Evolutionary conservation across 768 basidiomycete genomes (phyloP).

Genomic region (Russula olivacea): DNA sequence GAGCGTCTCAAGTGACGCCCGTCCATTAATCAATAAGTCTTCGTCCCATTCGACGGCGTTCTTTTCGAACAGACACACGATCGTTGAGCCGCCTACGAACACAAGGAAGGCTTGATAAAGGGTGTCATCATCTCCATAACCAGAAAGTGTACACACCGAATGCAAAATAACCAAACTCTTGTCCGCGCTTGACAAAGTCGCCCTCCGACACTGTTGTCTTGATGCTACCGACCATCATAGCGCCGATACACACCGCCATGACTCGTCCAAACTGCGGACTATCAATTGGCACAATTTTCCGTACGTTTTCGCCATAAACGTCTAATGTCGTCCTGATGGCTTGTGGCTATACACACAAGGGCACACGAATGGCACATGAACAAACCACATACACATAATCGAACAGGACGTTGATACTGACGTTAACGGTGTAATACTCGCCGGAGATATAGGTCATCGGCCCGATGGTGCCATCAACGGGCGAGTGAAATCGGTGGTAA

Average conservation of each 20-base stretch:
- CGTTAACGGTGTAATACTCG: conserved; percentile 96
- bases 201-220: conserved; percentile 83
- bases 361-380: background rate
- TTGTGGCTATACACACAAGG: conserved; percentile 55
- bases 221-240: conserved; percentile 95
- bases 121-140: background rate
- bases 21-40: conserved; percentile 79
- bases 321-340: conserved; percentile 87
- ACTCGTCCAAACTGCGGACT: conserved; percentile 86
- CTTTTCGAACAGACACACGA: conserved; percentile 86
- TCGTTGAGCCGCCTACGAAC: conserved; percentile 75
- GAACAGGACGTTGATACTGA: conserved; percentile 35
- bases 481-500: conserved; percentile 90
- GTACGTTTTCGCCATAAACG: conserved; percentile 90
- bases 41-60: conserved; percentile 86
- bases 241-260: conserved; percentile 87
- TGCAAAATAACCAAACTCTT: conserved; percentile 93
- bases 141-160: conserved; percentile 56
- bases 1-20: conserved; percentile 81
- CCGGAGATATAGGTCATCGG: conserved; percentile 78
- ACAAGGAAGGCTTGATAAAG: background rate
- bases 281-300: conserved; percentile 90
- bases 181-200: conserved; percentile 68
- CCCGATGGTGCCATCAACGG: conserved; percentile 81
- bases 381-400: background rate